Evolutionary conservation across 176 grass and related monocot genomes (phyloP).

Genomic region (maize (Zea mays)): Zm-B73-REFERENCE-NAM-5.0 NC_050101.1:172123001-172123500

Average conservation of each 20-base stretch:
- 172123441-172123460: conserved; percentile 87
- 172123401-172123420: conserved; percentile 42
- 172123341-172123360: not conserved
- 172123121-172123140: conserved; percentile 83
- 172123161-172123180: conserved; percentile 92
- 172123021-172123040: conserved; percentile 80
- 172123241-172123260: conserved; percentile 93
- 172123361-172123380: not conserved
- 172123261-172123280: conserved; percentile 94
- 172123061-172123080: conserved; percentile 71
- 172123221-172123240: conserved; percentile 88
- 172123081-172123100: conserved; percentile 54
- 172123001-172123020: conserved; percentile 88
- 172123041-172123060: conserved; percentile 60
- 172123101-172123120: conserved; percentile 80
- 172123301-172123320: conserved; percentile 86
- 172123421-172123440: conserved; percentile 95
- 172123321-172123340: conserved; percentile 53
- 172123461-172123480: conserved; percentile 82
- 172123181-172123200: conserved; percentile 87
- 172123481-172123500: conserved; percentile 93
- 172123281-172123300: conserved; percentile 98
- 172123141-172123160: conserved; percentile 81
- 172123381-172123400: conserved; percentile 13
- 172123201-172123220: conserved; percentile 96